phyloP scores from a whole-genome alignment of 176 grass and related monocot genomes.

The Thinopyrum elongatum region DNA sequence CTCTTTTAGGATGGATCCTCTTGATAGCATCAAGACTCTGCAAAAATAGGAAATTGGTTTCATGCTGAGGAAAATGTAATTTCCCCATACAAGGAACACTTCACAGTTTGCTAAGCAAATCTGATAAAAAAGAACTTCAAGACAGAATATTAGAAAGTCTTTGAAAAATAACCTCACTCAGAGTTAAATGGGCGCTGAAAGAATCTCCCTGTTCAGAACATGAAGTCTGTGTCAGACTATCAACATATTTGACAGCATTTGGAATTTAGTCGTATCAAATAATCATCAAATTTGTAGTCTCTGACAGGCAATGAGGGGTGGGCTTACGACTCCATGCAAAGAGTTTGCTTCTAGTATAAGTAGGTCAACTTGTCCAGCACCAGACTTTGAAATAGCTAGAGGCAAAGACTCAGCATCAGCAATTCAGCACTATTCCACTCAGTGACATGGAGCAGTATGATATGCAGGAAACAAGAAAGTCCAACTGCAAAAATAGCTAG shows the following conservation, averaged over 20 bases:
- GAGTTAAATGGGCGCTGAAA: slow-evolving; percentile 37
- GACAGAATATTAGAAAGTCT: background rate
- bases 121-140: background rate
- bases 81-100: background rate
- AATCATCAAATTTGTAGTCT: background rate
- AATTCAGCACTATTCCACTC: background rate
- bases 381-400: slow-evolving; percentile 39
- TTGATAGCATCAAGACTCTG: slow-evolving; percentile 76
- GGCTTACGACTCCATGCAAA: slow-evolving; percentile 23
- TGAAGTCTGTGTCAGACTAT: background rate
- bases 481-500: background rate
- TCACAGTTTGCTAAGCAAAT: background rate
- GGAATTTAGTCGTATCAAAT: background rate
- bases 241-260: background rate
- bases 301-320: background rate
- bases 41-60: background rate
- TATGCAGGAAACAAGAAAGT: background rate
- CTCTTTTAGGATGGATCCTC: slow-evolving; percentile 74
- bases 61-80: background rate
- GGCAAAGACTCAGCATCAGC: background rate
- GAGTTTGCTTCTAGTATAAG: slow-evolving; percentile 33
- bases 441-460: background rate
- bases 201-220: slow-evolving; percentile 29
- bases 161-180: slow-evolving; percentile 21
- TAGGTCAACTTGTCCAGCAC: slow-evolving; percentile 27